A percentile compares a stretch with the other conserved stretches of the same genome.
These are phyloP conservation scores for Mrakia gelida DNA, from an alignment of 768 basidiomycete genomes.

Conservation along the genomic window DNA sequence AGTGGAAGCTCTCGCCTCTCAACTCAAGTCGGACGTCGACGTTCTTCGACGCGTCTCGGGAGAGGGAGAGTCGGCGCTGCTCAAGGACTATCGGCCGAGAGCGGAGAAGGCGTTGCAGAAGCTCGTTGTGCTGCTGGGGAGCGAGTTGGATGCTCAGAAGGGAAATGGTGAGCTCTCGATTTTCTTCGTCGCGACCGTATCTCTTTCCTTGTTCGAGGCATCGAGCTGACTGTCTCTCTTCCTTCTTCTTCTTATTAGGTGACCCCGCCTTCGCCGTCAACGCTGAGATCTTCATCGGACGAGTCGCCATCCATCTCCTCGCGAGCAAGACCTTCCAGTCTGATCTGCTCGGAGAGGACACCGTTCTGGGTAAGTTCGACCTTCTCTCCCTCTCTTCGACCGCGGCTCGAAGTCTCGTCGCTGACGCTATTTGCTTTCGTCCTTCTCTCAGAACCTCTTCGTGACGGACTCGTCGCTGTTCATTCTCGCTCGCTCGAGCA, in stretches of 20 bases:
- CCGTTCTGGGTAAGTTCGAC: neutral
- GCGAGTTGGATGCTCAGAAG: slow-evolving; percentile 1
- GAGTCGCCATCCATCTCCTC: slow-evolving; percentile 22
- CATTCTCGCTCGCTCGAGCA: slow-evolving; percentile 13
- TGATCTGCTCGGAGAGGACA: slow-evolving; percentile 1
- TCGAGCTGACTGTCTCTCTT: neutral
- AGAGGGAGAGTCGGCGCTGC: neutral
- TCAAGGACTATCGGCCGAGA: neutral
- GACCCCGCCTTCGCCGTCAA: neutral
- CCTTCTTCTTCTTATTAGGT: neutral
- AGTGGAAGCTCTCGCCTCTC: slow-evolving; percentile 9
- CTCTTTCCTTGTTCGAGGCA: neutral
- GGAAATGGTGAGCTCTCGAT: neutral
- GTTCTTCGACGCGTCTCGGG: slow-evolving; percentile 7
- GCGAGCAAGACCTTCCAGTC: slow-evolving; percentile 17
- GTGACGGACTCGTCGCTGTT: neutral
- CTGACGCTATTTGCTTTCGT: neutral
- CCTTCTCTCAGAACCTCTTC: neutral
- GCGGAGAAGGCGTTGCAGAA: slow-evolving; percentile 15
- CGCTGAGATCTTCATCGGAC: slow-evolving; percentile 20
- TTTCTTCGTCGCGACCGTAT: neutral
- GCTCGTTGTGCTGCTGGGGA: neutral
- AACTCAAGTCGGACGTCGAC: slow-evolving; percentile 22
- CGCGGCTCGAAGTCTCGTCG: neutral
- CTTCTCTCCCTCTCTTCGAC: neutral